phyloP scores from a whole-genome alignment of 768 basidiomycete species.

The Steccherinum ochraceum region DNA sequence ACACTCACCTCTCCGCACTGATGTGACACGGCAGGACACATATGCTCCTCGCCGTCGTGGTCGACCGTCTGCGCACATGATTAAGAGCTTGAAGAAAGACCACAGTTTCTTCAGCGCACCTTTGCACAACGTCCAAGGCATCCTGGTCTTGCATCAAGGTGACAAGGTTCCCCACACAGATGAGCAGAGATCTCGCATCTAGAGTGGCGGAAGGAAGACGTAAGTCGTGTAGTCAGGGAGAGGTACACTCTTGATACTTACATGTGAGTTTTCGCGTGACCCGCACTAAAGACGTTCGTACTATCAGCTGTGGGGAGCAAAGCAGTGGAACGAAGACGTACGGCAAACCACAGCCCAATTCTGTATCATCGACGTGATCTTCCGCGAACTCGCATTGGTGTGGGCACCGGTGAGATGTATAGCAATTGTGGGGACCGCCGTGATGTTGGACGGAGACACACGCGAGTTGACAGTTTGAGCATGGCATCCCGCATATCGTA shows the following conservation, averaged over 20 bases:
- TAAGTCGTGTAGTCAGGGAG: neutral
- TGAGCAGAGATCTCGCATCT: slow-evolving; percentile 49
- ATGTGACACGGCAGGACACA: slow-evolving; percentile 47
- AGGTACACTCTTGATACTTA: slow-evolving; percentile 19
- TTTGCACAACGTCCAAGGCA: slow-evolving; percentile 48
- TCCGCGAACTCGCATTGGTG: slow-evolving; percentile 37
- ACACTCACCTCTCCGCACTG: slow-evolving; percentile 45
- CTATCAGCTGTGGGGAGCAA: too few relatives aligned
- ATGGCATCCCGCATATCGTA: slow-evolving; percentile 44
- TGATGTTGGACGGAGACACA: slow-evolving; percentile 45
- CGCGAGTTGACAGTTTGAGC: slow-evolving; percentile 39
- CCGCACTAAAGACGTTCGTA: too few relatives aligned
- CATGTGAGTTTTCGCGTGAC: slow-evolving; percentile 52
- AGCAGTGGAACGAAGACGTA: too few relatives aligned
- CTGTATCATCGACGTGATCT: slow-evolving; percentile 26
- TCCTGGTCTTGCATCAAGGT: slow-evolving; percentile 38
- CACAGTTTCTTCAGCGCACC: slow-evolving; percentile 23
- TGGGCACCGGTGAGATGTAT: slow-evolving; percentile 41
- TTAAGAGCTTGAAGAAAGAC: neutral
- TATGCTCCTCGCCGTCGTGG: slow-evolving; percentile 43
- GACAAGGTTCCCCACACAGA: slow-evolving; percentile 49
- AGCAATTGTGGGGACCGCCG: slow-evolving; percentile 41
- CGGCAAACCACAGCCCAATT: slow-evolving; percentile 41
- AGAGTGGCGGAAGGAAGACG: neutral
- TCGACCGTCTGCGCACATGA: slow-evolving; percentile 32